A percentile compares a stretch with the other conserved stretches of the same genome.
Evolutionary conservation across 768 basidiomycete genomes (phyloP).

Genomic region (Sarcodon aspratus): DNA sequence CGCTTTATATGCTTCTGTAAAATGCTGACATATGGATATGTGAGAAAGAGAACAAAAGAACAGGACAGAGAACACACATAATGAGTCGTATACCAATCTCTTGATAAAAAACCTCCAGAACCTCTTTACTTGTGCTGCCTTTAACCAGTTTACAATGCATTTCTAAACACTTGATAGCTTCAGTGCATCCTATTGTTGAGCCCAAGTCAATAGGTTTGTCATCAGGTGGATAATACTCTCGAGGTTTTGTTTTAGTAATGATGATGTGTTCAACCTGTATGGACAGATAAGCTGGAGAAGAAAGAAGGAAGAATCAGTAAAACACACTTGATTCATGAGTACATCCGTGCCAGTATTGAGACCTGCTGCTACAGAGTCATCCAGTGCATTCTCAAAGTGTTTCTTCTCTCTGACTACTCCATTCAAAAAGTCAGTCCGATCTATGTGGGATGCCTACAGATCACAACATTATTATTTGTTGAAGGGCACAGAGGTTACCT

Average conservation of each 20-base stretch:
- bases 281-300: conserved; percentile 3
- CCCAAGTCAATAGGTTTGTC: conserved; percentile 70
- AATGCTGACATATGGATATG: conserved; percentile 39
- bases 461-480: neutral
- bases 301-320: neutral
- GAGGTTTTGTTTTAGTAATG: conserved; percentile 62
- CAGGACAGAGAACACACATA: conserved; percentile 9
- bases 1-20: conserved; percentile 94
- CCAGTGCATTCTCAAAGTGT: conserved; percentile 82
- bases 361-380: conserved; percentile 89
- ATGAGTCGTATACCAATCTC: conserved; percentile 80
- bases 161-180: conserved; percentile 82
- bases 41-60: conserved; percentile 1
- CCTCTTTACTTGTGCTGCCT: conserved; percentile 92
- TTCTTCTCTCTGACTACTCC: conserved; percentile 94
- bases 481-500: conserved; percentile 11
- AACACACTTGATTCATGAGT: conserved; percentile 79
- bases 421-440: conserved; percentile 89
- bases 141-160: conserved; percentile 85
- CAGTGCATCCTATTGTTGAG: conserved; percentile 79
- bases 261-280: conserved; percentile 88
- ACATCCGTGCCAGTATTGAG: conserved; percentile 94
- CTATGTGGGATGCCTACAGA: conserved; percentile 70
- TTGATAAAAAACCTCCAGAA: conserved; percentile 95
- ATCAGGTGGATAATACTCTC: conserved; percentile 87